Base-by-base conservation (phyloP, 441 rosid genomes). In the Arabidopsis hybrid region DNA sequence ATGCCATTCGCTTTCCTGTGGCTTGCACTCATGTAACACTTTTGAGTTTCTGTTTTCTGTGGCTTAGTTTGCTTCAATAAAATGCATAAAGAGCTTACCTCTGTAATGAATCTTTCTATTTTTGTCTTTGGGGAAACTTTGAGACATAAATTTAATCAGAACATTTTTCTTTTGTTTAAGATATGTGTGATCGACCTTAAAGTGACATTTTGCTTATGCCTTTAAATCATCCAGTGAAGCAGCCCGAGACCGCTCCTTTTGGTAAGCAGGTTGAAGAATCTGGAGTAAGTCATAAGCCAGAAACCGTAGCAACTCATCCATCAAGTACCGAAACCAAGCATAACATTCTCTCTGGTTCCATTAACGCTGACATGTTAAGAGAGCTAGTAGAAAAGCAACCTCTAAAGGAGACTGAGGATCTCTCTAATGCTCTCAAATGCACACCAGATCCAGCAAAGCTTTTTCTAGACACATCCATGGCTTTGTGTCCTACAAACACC, bases 371-470 rank as follows among this genome's bases (percentile, higher is more conserved):
- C 31, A 67, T 26, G 21, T 67, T 74, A 42, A 74, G 73, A 40
- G 45, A 51, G 63, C 63, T 74, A 74, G 4, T 74, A 43, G 29
- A 67, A 14, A 67, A 67, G 49, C 62, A 74, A 67, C 68, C 42
- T 60, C 32, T 29, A 32, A 5, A 4, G 26, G 78, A 67, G 49
- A 60, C 40, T 51, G 65, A 57, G 60, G 39, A 61, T 53, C 32
- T 75, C 65, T 61, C 16, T 47, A 46, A 53, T 45, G 69, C 69
- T 68, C 36, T 75, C 1, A 75, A 53, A 61, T 42, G 43, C 64
- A 60, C 65, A 57, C 59, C 64, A 35, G 69, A 75, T 68, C 65
- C 79, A 45, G 74, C 69, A 35, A 68, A 75, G 65, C 74, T 68
- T 61, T 32, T 68, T 61, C 35, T 75, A 6, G 69, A 75, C 9